Evolutionary conservation across 2,329 filamentous ascomycete species (phyloP), one percentile per base, ranked within the genome.

Genomic region (Ceratocystis papillata): DNA sequence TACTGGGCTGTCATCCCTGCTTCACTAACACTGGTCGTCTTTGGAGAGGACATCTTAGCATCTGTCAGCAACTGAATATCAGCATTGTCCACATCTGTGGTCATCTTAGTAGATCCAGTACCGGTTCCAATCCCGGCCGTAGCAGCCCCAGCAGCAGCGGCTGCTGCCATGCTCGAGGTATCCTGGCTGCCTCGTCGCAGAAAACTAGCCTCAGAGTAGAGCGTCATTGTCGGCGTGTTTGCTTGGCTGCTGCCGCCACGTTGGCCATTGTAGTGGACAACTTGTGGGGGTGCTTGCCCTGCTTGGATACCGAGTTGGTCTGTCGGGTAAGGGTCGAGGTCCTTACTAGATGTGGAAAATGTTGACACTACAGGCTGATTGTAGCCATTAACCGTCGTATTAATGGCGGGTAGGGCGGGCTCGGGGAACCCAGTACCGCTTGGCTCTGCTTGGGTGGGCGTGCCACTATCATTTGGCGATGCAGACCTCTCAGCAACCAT

Each of bases 311-410:
- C 84, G 4, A 87, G 75, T 62, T 86, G 78, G 70, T 87, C 83
- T 33, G 84, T 86, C 4, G 85, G 85, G 71, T 87, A 87, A 0
- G 82, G 85, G 70, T 87, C 83, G 41, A 88, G 76, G 72, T 88
- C 85, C 73, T 85, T 86, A 74, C 84, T 87, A 8, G 85, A 87
- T 1, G 85, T 88, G 45, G 85, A 87, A 71, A 88, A 88, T 25
- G 83, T 86, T 57, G 85, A 87, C 55, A 87, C 81, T 25, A 87
- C 77, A 4, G 85, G 85, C 72, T 87, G 84, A 72, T 85, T 83
- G 71, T 87, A 87, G n/a, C 84, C 84, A 73, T 87, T 86, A 15
- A 53, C 48, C 44, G 41, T 33, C 37, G 66, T 67, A 33, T 67
- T 67, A 10, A 67, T 65, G 17, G 66, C 20, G 8, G 62, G 65